Evolutionary conservation across 1,139 yeast species (phyloP).

Genomic region (Yamadazyma diddensiae): DNA sequence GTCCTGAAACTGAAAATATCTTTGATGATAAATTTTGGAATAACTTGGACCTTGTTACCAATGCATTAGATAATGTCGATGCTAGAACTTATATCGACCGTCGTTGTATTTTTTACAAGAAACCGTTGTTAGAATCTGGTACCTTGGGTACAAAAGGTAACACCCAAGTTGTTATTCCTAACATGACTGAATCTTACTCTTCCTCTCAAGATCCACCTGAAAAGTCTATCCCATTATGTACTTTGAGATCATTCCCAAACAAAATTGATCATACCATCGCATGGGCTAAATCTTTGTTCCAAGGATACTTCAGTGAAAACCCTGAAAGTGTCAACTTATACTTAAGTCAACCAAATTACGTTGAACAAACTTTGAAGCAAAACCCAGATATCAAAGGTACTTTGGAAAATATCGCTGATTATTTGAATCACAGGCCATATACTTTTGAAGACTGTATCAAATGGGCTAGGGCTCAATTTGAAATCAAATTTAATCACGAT

Average conservation of each 20-base stretch:
- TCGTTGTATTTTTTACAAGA: constrained; percentile 89
- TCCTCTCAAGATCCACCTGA: constrained; percentile 99
- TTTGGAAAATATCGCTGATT: constrained; percentile 70
- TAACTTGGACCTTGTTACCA: constrained; percentile 80
- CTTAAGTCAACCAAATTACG: constrained; percentile 87
- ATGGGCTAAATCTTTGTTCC: constrained; percentile 96
- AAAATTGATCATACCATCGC: constrained; percentile 98
- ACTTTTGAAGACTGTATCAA: constrained; percentile 89
- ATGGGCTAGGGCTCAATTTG: constrained; percentile 94
- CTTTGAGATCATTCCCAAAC: constrained; percentile 94
- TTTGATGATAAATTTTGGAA: constrained; percentile 90
- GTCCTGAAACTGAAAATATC: constrained; percentile 84
- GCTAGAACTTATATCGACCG: constrained; percentile 98
- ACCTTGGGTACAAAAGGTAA: constrained; percentile 98
- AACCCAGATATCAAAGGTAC: constrained; percentile 89
- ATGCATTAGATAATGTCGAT: constrained; percentile 95
- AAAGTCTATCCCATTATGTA: constrained; percentile 94
- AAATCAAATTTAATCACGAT: constrained; percentile 77
- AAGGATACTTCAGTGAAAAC: constrained; percentile 86
- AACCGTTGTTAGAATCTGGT: constrained; percentile 92
- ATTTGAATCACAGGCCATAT: constrained; percentile 78
- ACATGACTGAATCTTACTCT: constrained; percentile 89
- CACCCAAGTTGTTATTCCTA: constrained; percentile 93
- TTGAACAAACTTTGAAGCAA: constrained; percentile 86
- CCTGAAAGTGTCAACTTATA: constrained; percentile 92